Evolutionary conservation across 2,329 filamentous ascomycete genomes (phyloP).

Genomic region (Davidsoniella eucalypti): DNA sequence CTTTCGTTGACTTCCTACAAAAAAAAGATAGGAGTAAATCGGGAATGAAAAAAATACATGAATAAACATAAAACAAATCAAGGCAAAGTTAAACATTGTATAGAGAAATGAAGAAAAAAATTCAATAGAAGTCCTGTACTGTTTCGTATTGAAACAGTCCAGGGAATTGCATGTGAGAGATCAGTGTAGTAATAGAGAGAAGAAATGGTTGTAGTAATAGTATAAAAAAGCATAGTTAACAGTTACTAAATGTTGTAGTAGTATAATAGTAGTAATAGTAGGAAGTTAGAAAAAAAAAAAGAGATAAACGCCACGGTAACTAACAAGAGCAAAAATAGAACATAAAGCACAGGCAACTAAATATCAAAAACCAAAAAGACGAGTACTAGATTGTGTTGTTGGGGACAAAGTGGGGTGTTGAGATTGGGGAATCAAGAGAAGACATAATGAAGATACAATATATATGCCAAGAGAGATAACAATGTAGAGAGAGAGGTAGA

Average conservation of each 20-base stretch:
- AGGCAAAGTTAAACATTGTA: neutral
- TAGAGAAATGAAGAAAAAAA: neutral
- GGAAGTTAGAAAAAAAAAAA: neutral
- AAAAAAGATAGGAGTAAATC: neutral
- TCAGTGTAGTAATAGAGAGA: neutral
- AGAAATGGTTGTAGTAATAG: no score
- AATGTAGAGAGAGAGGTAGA: neutral
- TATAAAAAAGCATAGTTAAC: neutral
- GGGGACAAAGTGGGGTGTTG: no score
- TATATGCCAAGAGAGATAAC: constrained; percentile 1
- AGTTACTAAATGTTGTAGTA: no score
- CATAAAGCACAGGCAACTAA: neutral
- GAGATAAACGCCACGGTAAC: no score
- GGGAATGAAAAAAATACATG: neutral
- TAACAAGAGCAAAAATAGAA: neutral
- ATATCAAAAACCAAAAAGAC: constrained; percentile 1
- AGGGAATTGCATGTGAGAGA: neutral
- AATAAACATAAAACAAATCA: neutral
- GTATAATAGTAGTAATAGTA: neutral
- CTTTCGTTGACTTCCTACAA: no score
- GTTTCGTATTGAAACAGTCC: neutral
- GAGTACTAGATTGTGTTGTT: neutral
- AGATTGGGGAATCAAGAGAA: neutral
- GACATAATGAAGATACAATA: constrained; percentile 1
- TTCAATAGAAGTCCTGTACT: neutral